These are phyloP conservation scores for Tulasnella sp. DNA, from an alignment of 768 basidiomycete species.

Conservation along the genomic window DNA sequence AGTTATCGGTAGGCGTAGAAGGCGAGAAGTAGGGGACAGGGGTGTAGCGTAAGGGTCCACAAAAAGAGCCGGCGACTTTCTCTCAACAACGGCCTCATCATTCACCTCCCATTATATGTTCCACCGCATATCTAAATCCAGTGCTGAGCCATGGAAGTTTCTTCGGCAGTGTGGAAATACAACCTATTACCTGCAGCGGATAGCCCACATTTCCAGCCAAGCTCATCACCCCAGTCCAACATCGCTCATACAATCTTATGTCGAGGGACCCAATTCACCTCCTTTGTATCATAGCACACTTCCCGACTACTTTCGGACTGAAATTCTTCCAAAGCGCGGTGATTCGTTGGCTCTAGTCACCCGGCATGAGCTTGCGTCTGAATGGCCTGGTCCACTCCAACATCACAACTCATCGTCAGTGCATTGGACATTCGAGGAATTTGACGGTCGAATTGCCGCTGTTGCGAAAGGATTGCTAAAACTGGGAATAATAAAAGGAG, in stretches of 20 bases:
- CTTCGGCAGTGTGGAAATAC: too few relatives aligned
- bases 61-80: too few relatives aligned
- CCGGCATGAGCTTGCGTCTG: slow-evolving; percentile 43
- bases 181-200: too few relatives aligned
- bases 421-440: slow-evolving; percentile 65
- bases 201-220: too few relatives aligned
- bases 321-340: slow-evolving; percentile 42
- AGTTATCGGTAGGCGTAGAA: too few relatives aligned
- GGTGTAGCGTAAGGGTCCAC: too few relatives aligned
- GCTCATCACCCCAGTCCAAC: too few relatives aligned
- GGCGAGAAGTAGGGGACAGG: too few relatives aligned
- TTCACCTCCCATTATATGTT: too few relatives aligned
- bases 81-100: too few relatives aligned
- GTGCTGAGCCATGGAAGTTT: too few relatives aligned
- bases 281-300: slow-evolving; percentile 48
- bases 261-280: slow-evolving; percentile 46
- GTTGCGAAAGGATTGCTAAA: slow-evolving; percentile 57
- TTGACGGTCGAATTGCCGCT: slow-evolving; percentile 53
- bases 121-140: too few relatives aligned
- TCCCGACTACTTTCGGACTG: slow-evolving; percentile 47
- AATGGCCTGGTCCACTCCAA: slow-evolving; percentile 52
- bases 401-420: slow-evolving; percentile 45
- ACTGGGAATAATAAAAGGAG: slow-evolving; percentile 64
- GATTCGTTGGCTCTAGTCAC: slow-evolving; percentile 55
- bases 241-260: slow-evolving; percentile 31